Conservation (phyloP, 164 flowering plant genomes). For the Vitis rupestris region DNA sequence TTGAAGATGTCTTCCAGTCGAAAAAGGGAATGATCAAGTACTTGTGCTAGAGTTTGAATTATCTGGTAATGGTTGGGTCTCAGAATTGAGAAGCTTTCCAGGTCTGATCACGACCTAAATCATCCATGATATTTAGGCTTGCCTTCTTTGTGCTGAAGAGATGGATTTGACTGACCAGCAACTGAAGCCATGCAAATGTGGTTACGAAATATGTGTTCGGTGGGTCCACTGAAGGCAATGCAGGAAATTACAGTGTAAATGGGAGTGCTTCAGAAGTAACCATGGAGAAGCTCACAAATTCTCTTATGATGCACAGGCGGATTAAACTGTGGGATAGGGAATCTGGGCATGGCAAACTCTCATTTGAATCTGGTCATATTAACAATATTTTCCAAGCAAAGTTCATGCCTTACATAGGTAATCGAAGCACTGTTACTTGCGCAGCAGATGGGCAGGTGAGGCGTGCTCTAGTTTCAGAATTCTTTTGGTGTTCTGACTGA, state of each 20-base stretch:
- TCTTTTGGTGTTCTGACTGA: too few relatives aligned
- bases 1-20: conserved; percentile 5
- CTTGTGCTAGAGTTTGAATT: background rate
- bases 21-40: conserved; percentile 2
- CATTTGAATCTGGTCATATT: conserved; percentile 75
- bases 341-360: conserved; percentile 53
- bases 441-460: conserved; percentile 97
- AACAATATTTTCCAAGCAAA: conserved; percentile 94
- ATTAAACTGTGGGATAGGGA: conserved; percentile 92
- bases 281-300: too few relatives aligned
- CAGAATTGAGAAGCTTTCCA: background rate
- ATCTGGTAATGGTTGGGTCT: background rate
- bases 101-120: background rate
- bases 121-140: conserved; percentile 7
- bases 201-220: too few relatives aligned
- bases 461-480: too few relatives aligned
- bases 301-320: conserved; percentile 53
- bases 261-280: too few relatives aligned
- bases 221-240: too few relatives aligned
- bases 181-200: too few relatives aligned
- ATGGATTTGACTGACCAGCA: too few relatives aligned
- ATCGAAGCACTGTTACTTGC: conserved; percentile 82
- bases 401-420: conserved; percentile 75
- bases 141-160: background rate
- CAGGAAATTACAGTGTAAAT: too few relatives aligned